Conservation (phyloP, 768 basidiomycete species). For the Tylopilus sp. region DNA sequence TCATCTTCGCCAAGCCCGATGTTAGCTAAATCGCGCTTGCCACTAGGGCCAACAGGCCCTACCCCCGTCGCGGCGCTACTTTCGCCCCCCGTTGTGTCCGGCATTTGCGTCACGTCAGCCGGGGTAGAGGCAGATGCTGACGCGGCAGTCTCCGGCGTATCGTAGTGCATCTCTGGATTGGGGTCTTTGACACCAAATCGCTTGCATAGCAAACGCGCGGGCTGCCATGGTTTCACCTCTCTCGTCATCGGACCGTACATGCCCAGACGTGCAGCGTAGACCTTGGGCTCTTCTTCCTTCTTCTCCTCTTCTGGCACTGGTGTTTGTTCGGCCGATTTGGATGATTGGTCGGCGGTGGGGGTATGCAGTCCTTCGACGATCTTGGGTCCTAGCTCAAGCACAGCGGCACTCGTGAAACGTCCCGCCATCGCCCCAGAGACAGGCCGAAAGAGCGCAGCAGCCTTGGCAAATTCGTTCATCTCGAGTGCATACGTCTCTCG, state of each 20-base stretch:
- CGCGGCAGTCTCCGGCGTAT: slow-evolving; percentile 27
- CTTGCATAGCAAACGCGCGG: slow-evolving; percentile 84
- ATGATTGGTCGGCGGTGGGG: slow-evolving; percentile 38
- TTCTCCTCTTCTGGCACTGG: slow-evolving; percentile 38
- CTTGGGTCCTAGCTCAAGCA: slow-evolving; percentile 63
- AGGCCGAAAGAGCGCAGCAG: slow-evolving; percentile 89
- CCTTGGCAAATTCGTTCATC: slow-evolving; percentile 79
- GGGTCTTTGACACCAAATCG: slow-evolving; percentile 92
- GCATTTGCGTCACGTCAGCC: slow-evolving; percentile 9
- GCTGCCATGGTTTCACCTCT: slow-evolving; percentile 71
- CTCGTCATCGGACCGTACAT: slow-evolving; percentile 91
- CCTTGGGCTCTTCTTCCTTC: slow-evolving; percentile 71
- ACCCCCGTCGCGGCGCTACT: neutral
- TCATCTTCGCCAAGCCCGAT: slow-evolving; percentile 93
- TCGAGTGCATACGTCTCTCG: slow-evolving; percentile 77
- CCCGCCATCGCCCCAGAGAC: slow-evolving; percentile 90
- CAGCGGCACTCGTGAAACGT: slow-evolving; percentile 82
- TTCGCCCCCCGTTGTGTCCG: slow-evolving; percentile 1
- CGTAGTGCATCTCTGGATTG: slow-evolving; percentile 49
- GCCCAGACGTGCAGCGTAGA: slow-evolving; percentile 76
- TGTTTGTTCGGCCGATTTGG: slow-evolving; percentile 41
- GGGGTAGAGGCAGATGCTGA: slow-evolving; percentile 20
- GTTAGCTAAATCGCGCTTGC: slow-evolving; percentile 67
- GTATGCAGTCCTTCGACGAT: slow-evolving; percentile 66
- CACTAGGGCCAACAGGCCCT: slow-evolving; percentile 3